Evolutionary conservation across 306 rosid species (phyloP).

Genomic region (Vicia sativa): DNA sequence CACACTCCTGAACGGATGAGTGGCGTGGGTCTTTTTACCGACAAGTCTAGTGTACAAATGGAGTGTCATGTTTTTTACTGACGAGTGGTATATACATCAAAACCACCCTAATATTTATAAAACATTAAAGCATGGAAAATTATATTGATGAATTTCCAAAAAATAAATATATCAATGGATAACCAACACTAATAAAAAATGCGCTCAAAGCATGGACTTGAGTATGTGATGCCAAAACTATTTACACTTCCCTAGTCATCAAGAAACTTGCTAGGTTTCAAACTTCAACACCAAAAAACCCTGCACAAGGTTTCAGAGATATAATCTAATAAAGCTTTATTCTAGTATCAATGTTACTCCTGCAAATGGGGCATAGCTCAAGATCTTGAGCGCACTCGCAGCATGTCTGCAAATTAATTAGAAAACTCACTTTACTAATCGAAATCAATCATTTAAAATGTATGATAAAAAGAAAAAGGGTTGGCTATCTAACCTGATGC

Average conservation of each 20-base stretch:
- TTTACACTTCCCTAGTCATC: slow-evolving; percentile 49
- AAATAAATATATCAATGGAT: slow-evolving; percentile 26
- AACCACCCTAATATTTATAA: neutral
- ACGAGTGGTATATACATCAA: too few relatives aligned
- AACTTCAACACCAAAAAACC: slow-evolving; percentile 32
- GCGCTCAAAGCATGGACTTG: slow-evolving; percentile 18
- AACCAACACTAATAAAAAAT: slow-evolving; percentile 21
- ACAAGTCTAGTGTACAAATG: too few relatives aligned
- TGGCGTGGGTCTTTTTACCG: too few relatives aligned
- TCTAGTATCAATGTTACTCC: slow-evolving; percentile 65
- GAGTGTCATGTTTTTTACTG: too few relatives aligned
- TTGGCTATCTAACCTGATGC: slow-evolving; percentile 67
- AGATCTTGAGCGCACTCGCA: slow-evolving; percentile 85
- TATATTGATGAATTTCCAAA: slow-evolving; percentile 36
- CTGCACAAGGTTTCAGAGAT: slow-evolving; percentile 26
- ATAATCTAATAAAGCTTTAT: slow-evolving; percentile 71
- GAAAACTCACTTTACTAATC: slow-evolving; percentile 1
- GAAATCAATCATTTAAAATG: slow-evolving; percentile 18
- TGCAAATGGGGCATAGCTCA: slow-evolving; percentile 82
- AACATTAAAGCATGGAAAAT: slow-evolving; percentile 14
- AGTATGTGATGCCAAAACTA: slow-evolving; percentile 40
- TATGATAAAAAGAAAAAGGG: slow-evolving; percentile 22
- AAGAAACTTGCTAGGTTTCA: slow-evolving; percentile 30
- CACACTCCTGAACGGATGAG: too few relatives aligned
- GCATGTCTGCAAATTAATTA: slow-evolving; percentile 70